phyloP scores from a whole-genome alignment of 257 asterid species.

The Rehmannia glutinosa region DNA sequence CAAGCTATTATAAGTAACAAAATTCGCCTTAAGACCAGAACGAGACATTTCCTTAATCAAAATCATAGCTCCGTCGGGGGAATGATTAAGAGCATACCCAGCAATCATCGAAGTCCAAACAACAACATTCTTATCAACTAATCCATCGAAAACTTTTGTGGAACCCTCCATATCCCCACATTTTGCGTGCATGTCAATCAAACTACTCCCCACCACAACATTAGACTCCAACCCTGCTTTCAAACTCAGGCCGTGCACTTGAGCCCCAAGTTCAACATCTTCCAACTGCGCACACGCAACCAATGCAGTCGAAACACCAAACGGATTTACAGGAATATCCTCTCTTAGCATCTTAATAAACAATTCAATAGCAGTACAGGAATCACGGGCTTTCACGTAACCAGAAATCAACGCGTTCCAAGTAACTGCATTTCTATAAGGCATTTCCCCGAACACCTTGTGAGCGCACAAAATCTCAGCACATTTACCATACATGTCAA shows the following conservation, averaged over 20 bases:
- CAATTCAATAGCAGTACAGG: constrained; percentile 25
- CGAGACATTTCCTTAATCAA: constrained; percentile 42
- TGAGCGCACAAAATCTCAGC: constrained; percentile 23
- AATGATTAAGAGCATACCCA: constrained; percentile 40
- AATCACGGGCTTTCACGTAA: constrained; percentile 31
- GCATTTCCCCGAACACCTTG: constrained; percentile 53
- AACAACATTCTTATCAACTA: constrained; percentile 34
- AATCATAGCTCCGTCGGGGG: constrained; percentile 32
- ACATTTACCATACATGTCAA: constrained; percentile 44
- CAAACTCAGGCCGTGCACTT: constrained; percentile 49
- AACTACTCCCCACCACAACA: constrained; percentile 53
- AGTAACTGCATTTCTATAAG: constrained; percentile 37
- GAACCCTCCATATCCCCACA: constrained; percentile 37
- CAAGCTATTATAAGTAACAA: constrained; percentile 40
- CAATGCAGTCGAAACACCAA: constrained; percentile 40
- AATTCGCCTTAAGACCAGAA: constrained; percentile 31
- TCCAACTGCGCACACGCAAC: constrained; percentile 45
- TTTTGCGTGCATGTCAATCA: constrained; percentile 59
- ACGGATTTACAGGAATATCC: constrained; percentile 33
- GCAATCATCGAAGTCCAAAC: constrained; percentile 56
- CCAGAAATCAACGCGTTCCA: constrained; percentile 57
- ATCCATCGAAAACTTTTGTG: constrained; percentile 39
- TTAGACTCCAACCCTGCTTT: constrained; percentile 42
- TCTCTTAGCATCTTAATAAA: constrained; percentile 42
- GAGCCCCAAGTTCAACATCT: constrained; percentile 42